phyloP scores from a whole-genome alignment of 2,329 filamentous ascomycete species.

The Teratosphaeria nubilosa region DNA sequence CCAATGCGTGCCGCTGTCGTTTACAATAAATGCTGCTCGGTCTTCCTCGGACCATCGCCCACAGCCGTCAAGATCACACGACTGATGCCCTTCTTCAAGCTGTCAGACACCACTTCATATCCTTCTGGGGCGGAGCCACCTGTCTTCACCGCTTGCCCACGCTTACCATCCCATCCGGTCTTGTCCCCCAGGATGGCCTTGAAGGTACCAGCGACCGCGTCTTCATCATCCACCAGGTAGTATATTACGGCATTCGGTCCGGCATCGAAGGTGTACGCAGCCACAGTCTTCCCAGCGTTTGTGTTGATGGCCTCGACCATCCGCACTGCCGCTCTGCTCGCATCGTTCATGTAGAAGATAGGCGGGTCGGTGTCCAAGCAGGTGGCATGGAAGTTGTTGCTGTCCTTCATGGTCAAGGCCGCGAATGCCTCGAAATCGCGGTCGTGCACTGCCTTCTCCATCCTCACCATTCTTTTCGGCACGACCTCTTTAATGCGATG shows the following conservation, averaged over 20 bases:
- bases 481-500: conserved; percentile 67
- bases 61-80: conserved; percentile 86
- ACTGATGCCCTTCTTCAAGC: conserved; percentile 67
- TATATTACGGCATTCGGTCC: conserved; percentile 96
- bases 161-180: conserved; percentile 59
- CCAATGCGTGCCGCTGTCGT: neutral
- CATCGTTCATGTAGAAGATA: conserved; percentile 98
- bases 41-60: conserved; percentile 76
- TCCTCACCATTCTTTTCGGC: conserved; percentile 68
- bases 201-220: conserved; percentile 66
- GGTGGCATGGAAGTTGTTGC: conserved; percentile 91
- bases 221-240: conserved; percentile 71
- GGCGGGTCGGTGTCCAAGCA: conserved; percentile 93
- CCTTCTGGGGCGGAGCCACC: conserved; percentile 45
- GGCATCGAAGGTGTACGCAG: conserved; percentile 95
- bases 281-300: conserved; percentile 65
- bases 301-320: conserved; percentile 84
- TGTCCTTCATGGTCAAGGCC: conserved; percentile 89
- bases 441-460: conserved; percentile 69
- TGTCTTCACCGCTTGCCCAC: conserved; percentile 44
- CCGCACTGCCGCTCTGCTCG: conserved; percentile 74
- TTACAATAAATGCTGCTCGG: conserved; percentile 46
- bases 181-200: conserved; percentile 53
- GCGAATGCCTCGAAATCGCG: conserved; percentile 81
- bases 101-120: conserved; percentile 48